These are phyloP conservation scores for Taphrina pruni DNA, from an alignment of 1,139 yeast genomes.

Conservation along the genomic window DNA sequence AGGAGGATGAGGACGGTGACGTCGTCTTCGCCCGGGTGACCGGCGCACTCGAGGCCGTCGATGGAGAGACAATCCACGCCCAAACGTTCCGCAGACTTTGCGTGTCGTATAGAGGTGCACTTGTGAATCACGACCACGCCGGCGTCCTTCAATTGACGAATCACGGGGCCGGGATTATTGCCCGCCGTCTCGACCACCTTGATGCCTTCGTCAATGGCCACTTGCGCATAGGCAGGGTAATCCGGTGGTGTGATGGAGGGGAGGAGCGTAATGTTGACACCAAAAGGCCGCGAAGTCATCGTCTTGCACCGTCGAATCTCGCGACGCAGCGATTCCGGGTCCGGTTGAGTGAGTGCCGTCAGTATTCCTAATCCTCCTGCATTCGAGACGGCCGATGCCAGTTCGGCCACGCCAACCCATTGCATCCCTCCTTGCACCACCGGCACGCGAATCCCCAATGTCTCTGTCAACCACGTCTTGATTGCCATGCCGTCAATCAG, in stretches of 20 bases:
- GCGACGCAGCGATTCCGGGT: constrained; percentile 51
- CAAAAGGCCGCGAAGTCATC: constrained; percentile 46
- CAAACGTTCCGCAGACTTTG: constrained; percentile 50
- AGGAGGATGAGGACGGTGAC: constrained; percentile 50
- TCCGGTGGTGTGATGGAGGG: constrained; percentile 53
- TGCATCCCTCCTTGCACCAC: constrained; percentile 53
- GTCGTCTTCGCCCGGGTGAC: constrained; percentile 54
- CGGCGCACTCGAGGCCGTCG: constrained; percentile 53
- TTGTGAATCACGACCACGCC: constrained; percentile 51
- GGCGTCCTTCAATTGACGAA: constrained; percentile 48
- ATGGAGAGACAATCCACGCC: constrained; percentile 53
- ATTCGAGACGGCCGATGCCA: constrained; percentile 53
- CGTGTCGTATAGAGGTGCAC: constrained; percentile 51
- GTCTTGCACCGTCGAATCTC: constrained; percentile 46
- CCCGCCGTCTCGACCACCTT: constrained; percentile 53
- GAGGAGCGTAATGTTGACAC: constrained; percentile 52
- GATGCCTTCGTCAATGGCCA: constrained; percentile 52
- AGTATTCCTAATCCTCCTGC: constrained; percentile 53
- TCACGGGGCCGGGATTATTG: constrained; percentile 48
- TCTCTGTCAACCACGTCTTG: constrained; percentile 51
- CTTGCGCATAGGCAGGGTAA: constrained; percentile 51
- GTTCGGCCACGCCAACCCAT: constrained; percentile 51
- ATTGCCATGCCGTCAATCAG: constrained; percentile 39
- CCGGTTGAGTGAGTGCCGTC: constrained; percentile 51
- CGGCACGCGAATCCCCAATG: constrained; percentile 53